Evolutionary conservation across 2,329 filamentous ascomycete species (phyloP).

Genomic region (Mycosphaerella sp.): DNA sequence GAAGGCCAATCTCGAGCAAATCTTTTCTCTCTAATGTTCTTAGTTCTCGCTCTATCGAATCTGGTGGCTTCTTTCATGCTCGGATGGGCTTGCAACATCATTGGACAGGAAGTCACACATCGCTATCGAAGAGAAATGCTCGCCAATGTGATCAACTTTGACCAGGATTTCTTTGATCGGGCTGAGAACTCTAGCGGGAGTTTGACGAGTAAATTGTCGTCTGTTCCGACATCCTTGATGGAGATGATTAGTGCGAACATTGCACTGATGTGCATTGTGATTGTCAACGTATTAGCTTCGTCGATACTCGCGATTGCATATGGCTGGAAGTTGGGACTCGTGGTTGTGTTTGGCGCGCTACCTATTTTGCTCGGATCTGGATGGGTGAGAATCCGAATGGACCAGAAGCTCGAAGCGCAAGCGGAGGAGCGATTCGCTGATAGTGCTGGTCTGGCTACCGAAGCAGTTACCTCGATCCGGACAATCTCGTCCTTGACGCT

Average conservation of each 20-base stretch:
- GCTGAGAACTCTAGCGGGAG: slow-evolving; percentile 46
- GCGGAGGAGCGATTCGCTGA: slow-evolving; percentile 29
- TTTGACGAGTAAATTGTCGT: slow-evolving; percentile 43
- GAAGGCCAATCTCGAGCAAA: slow-evolving; percentile 40
- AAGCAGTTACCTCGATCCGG: slow-evolving; percentile 32
- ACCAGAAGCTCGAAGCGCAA: slow-evolving; percentile 30
- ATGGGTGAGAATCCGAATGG: slow-evolving; percentile 32
- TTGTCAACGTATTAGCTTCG: slow-evolving; percentile 31
- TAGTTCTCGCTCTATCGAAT: slow-evolving; percentile 47
- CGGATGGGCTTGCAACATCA: slow-evolving; percentile 41
- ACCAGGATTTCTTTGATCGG: slow-evolving; percentile 36
- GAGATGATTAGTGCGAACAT: slow-evolving; percentile 46
- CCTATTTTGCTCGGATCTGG: slow-evolving; percentile 32
- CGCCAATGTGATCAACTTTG: slow-evolving; percentile 27
- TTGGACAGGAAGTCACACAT: slow-evolving; percentile 40
- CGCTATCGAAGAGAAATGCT: slow-evolving; percentile 34
- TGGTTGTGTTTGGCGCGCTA: slow-evolving; percentile 32
- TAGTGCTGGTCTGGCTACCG: slow-evolving; percentile 33
- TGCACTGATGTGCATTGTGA: slow-evolving; percentile 32
- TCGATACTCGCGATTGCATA: slow-evolving; percentile 31
- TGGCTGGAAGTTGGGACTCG: slow-evolving; percentile 36
- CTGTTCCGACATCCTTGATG: slow-evolving; percentile 46
- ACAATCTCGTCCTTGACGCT: slow-evolving; percentile 33
- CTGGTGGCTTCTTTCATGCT: slow-evolving; percentile 41
- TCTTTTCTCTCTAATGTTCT: slow-evolving; percentile 53